phyloP scores from a whole-genome alignment of 129 eudicot genomes.

The Daucus carota region DNA sequence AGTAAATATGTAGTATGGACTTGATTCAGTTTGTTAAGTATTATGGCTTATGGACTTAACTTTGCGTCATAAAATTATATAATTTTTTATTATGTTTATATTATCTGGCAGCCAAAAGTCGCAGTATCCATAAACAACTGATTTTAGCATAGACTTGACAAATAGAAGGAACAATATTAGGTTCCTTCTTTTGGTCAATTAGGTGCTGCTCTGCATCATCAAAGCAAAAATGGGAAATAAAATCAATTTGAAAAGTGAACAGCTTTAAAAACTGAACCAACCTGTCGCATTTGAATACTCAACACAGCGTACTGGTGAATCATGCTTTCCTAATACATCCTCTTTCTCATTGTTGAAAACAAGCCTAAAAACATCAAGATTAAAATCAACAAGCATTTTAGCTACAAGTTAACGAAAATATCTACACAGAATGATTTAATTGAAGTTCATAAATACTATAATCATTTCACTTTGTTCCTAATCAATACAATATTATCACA shows the following conservation, averaged over 20 bases:
- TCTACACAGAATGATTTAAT: not conserved
- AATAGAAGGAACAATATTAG: not conserved
- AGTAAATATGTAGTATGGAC: no score
- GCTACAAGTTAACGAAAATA: not conserved
- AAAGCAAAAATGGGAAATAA: not conserved
- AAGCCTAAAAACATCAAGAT: conserved; percentile 45
- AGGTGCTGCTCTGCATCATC: not conserved
- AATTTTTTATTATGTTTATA: not conserved
- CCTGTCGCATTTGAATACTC: conserved; percentile 94
- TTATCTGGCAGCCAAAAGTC: not conserved
- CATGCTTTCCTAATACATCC: conserved; percentile 82
- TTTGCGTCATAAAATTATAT: not conserved
- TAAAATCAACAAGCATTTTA: not conserved
- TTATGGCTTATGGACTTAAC: not conserved
- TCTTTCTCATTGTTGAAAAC: conserved; percentile 68
- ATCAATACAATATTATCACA: no score
- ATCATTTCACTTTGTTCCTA: not conserved
- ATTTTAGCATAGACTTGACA: not conserved
- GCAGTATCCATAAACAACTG: not conserved
- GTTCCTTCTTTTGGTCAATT: not conserved
- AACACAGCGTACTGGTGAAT: conserved; percentile 89
- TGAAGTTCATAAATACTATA: not conserved
- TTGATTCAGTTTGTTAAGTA: no score
- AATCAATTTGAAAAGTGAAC: not conserved
- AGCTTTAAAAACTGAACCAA: conserved; percentile 10